Conservation (phyloP, 2,329 filamentous ascomycete species). For the Trichoderma koningii region DNA sequence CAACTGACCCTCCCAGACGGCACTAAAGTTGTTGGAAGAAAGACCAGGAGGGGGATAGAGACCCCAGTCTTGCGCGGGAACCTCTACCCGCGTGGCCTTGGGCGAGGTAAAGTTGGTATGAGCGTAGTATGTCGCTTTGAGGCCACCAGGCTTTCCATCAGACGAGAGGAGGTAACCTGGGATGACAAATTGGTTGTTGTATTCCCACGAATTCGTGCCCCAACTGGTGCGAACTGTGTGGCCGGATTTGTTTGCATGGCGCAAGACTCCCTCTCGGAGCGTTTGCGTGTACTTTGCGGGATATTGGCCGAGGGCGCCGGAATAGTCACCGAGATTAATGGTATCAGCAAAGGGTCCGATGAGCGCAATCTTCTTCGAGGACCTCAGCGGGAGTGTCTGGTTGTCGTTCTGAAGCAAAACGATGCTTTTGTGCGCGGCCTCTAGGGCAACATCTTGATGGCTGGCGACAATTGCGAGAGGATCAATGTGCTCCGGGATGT, state of each 20-base stretch:
- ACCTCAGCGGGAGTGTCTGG: conserved; percentile 15
- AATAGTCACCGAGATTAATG: conserved; percentile 23
- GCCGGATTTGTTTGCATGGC: conserved; percentile 8
- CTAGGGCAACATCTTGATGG: conserved; percentile 20
- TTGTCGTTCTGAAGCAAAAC: conserved; percentile 26
- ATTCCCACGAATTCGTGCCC: conserved; percentile 27
- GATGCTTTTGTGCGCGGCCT: conserved; percentile 26
- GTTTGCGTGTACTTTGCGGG: conserved; percentile 20
- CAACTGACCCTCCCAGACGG: conserved; percentile 22
- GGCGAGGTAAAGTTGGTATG: conserved; percentile 12
- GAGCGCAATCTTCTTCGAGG: conserved; percentile 16
- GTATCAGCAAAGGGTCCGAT: conserved; percentile 24
- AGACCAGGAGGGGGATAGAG: conserved; percentile 23
- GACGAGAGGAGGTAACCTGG: conserved; percentile 19
- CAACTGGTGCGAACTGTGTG: conserved; percentile 14
- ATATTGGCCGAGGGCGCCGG: conserved; percentile 20
- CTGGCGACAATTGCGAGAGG: conserved; percentile 20
- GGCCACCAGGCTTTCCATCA: conserved; percentile 4
- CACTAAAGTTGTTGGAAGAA: conserved; percentile 25
- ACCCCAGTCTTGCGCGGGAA: conserved; percentile 23
- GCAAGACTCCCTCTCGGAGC: conserved; percentile 10
- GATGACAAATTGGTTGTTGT: conserved; percentile 26
- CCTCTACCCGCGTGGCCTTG: background rate
- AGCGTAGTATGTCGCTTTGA: conserved; percentile 21
- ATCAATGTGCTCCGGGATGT: conserved; percentile 21